Base-by-base conservation (phyloP, 2,329 filamentous ascomycete species). In the Fusarium cyanostomum region DNA sequence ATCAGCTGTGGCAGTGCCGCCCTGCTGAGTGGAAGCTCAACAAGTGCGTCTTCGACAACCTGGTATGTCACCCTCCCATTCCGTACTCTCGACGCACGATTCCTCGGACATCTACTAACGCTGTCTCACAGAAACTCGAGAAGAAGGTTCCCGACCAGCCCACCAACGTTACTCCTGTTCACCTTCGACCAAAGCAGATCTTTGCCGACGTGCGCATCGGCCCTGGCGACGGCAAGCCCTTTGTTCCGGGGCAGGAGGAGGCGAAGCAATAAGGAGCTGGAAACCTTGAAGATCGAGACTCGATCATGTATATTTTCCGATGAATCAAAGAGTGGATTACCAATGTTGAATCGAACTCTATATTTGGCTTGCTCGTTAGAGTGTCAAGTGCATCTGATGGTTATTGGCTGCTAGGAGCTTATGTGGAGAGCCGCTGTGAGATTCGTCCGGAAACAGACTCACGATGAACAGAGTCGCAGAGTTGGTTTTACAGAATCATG, bases 1-100 rank as follows among this genome's bases (percentile, higher is more conserved):
- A 99, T 75, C 92, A 97, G 80, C 82, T 98, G 59, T 99, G 92
- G 91, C 92, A 98, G 75, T 99, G 95, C 83, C 88, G 95, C 72
- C 89, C 88, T 73, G 83, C 86, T 65, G 95, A 99, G 84, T 89
- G 92, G 86, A 89, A 89, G 75, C 82, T 99, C 72, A 99, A 97
- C 84, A 90, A 89, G 81, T 99, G 95, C 79, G 94, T 97, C 44
- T 98, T 91, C 75, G 90, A 97, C 69, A 98, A 97, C 77, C 80
- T 99, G 82, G 95, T 99, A 83, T 62, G 91, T 48, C 9, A 43
- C 28, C 38, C 18, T 21, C 24, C 13, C 46, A 18, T 15, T 27
- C 30, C 24, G 21, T 12, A 30, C 30, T 15, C 21, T 16, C 16
- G 35, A 16, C 31, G n/a, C 43, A 35, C 42, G 31, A 11, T 12